phyloP scores from a whole-genome alignment of 2,329 filamentous ascomycete species.

The Verticillium nubilum region DNA sequence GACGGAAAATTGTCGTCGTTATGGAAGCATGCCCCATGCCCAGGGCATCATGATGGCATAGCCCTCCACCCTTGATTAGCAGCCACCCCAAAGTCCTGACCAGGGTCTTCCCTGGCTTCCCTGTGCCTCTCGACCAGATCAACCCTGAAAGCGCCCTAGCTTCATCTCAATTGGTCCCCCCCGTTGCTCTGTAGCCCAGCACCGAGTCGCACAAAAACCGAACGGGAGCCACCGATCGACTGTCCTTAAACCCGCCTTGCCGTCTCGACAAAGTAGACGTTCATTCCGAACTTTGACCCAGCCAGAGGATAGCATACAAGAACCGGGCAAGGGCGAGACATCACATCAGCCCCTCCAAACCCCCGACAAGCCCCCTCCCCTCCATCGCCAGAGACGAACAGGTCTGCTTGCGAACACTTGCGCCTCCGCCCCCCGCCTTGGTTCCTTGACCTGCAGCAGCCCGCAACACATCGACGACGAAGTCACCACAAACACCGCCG shows the following conservation, averaged over 20 bases:
- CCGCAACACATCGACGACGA: slow-evolving; percentile 33
- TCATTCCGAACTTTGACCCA: background rate
- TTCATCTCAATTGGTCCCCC: slow-evolving; percentile 36
- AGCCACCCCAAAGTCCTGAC: slow-evolving; percentile 29
- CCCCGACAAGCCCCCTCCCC: background rate
- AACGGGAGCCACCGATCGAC: slow-evolving; percentile 34
- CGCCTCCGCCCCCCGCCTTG: slow-evolving; percentile 22
- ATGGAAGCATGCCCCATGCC: slow-evolving; percentile 20
- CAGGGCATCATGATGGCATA: slow-evolving; percentile 21
- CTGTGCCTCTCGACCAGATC: slow-evolving; percentile 24
- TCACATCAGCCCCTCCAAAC: background rate
- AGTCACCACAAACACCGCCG: slow-evolving; percentile 37
- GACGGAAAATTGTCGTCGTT: slow-evolving; percentile 29
- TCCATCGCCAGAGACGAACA: slow-evolving; percentile 1
- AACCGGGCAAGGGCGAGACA: background rate
- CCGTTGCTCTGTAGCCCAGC: slow-evolving; percentile 20
- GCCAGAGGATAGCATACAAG: background rate
- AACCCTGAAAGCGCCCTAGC: slow-evolving; percentile 34
- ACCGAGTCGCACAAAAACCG: slow-evolving; percentile 44
- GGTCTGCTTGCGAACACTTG: slow-evolving; percentile 14
- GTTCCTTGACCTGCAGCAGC: slow-evolving; percentile 36
- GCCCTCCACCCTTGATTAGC: slow-evolving; percentile 30
- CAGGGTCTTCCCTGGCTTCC: slow-evolving; percentile 26
- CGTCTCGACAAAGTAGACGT: slow-evolving; percentile 11
- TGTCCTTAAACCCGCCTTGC: slow-evolving; percentile 6